Conservation (phyloP, 768 basidiomycete species). For the Hygrocybe coccinea region DNA sequence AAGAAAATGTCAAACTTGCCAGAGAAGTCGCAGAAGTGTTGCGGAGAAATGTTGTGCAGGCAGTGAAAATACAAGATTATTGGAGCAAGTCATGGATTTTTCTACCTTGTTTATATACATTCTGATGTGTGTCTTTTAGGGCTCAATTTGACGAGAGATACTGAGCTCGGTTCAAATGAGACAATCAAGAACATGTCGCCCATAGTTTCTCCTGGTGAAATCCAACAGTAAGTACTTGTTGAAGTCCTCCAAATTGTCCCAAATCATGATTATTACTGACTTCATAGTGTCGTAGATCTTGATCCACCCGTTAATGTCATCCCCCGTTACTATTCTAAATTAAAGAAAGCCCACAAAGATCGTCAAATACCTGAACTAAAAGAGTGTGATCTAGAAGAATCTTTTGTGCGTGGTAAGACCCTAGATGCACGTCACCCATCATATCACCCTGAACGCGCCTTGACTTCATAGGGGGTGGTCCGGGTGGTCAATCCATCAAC, state of each 20-base stretch:
- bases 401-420: constrained; percentile 74
- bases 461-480: constrained; percentile 64
- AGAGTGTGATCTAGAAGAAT: constrained; percentile 82
- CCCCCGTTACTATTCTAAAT: constrained; percentile 56
- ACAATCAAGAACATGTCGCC: constrained; percentile 61
- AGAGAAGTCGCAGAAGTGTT: constrained; percentile 71
- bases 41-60: constrained; percentile 84
- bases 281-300: constrained; percentile 12
- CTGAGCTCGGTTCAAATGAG: constrained; percentile 83
- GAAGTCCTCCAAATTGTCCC: constrained; percentile 1
- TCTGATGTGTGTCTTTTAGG: constrained; percentile 37
- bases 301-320: constrained; percentile 31
- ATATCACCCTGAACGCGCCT: constrained; percentile 1
- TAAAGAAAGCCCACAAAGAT: constrained; percentile 63
- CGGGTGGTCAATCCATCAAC: constrained; percentile 96
- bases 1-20: constrained; percentile 53
- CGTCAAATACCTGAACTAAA: constrained; percentile 62
- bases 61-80: constrained; percentile 51
- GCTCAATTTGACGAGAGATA: constrained; percentile 69
- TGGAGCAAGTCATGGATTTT: constrained; percentile 37
- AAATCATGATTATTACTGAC: constrained; percentile 6
- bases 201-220: constrained; percentile 46
- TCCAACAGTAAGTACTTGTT: constrained; percentile 33
- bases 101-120: background rate
- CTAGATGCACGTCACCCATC: background rate